Conservation (phyloP, 208 protist genomes). For the Trichomonas vaginalis region DNA sequence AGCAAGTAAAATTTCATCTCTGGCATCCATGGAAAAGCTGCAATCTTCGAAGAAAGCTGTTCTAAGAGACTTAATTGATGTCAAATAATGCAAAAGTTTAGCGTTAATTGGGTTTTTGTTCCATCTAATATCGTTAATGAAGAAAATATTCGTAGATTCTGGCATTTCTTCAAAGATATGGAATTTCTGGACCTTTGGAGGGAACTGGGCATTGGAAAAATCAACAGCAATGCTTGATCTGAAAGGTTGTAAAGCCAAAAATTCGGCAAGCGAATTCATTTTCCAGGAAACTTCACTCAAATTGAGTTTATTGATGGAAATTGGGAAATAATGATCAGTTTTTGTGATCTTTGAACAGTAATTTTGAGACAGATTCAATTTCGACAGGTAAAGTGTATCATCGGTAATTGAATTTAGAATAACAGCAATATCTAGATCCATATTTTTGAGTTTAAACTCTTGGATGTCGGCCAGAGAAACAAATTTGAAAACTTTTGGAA, state of each 20-base stretch:
- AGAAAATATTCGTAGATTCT: too few relatives aligned
- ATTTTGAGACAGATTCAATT: too few relatives aligned
- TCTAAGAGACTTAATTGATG: background rate
- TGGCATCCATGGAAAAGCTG: background rate
- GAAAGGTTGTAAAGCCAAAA: background rate
- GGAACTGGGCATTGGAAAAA: background rate
- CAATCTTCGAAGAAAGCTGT: background rate
- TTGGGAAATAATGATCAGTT: background rate
- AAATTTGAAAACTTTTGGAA: too few relatives aligned
- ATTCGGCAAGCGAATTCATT: background rate
- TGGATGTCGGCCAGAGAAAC: too few relatives aligned
- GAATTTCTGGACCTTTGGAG: background rate
- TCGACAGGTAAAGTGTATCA: too few relatives aligned
- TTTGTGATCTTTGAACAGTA: too few relatives aligned
- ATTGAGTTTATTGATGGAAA: background rate
- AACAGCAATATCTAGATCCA: too few relatives aligned
- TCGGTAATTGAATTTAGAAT: too few relatives aligned
- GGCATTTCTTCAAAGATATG: background rate
- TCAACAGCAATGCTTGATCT: background rate
- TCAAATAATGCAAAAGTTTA: background rate
- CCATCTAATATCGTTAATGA: background rate
- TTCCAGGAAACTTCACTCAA: background rate
- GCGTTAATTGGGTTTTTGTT: background rate
- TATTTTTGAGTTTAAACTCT: too few relatives aligned
- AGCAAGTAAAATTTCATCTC: background rate